Base-by-base conservation (phyloP, 768 basidiomycete genomes). In the Leccinellum luteum region DNA sequence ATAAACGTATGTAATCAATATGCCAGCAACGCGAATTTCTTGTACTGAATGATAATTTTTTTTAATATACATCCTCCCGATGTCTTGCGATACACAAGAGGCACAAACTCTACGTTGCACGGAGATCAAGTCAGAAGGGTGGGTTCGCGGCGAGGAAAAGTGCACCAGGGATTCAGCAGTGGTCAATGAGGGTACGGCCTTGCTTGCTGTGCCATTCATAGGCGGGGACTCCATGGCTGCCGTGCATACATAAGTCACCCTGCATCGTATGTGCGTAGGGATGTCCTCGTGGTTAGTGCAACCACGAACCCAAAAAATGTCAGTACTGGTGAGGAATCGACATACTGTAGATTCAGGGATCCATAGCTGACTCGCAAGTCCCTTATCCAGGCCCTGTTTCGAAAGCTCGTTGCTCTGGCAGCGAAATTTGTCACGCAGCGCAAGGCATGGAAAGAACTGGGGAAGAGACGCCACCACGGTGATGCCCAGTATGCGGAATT, bases 251-350 rank as follows among this genome's bases (percentile, higher is more conserved):
- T 62, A 70, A 65, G 56, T 61, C 60, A 54, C 45, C 56, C 59
- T 58, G 54, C 28, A 9, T 51, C 54, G 68, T 51, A 57, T n/a
- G 56, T 48, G 53, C 23, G 58, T 55, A 49, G 32, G 47, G 53
- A 12, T 32, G 49, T 57, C 64, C 66, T 66, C 66, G 68, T 71
- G 70, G 67, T 57, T 41, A 57, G 55, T 54, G 41, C 62, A 64
- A 62, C 54, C 59, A 55, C 61, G 63, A 61, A 66, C 56, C 53
- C 30, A 66, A 43, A 43, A 57, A 48, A 70, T 70, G 69, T 49
- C 69, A 30, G 66, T 70, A 60, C 57, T 71, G 68, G 69, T 70
- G 55, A 67, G 69, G 48, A 48, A 45, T 64, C 55, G 34, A 64
- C 38, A 32, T 53, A 61, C 47, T 60, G 55, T 17, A 52, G 55